These are phyloP conservation scores for Fistulina hepatica DNA, from an alignment of 1,284 basidiomycete species.

Conservation along the genomic window DNA sequence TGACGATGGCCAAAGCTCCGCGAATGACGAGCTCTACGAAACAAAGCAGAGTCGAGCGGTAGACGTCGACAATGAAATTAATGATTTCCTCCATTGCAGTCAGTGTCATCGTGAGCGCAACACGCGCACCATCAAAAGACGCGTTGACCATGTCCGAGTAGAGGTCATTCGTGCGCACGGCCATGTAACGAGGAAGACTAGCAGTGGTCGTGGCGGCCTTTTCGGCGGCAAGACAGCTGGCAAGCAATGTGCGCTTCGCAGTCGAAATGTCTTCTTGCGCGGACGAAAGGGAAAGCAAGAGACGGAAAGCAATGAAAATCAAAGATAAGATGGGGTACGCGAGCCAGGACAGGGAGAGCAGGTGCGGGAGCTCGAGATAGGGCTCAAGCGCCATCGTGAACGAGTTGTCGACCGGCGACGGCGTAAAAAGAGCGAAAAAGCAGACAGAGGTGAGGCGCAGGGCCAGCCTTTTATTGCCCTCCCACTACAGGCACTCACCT, in stretches of 20 bases:
- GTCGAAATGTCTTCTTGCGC: slow-evolving; percentile 56
- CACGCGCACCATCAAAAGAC: slow-evolving; percentile 67
- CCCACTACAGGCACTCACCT: too few relatives aligned
- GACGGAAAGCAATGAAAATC: slow-evolving; percentile 74
- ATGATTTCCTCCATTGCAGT: slow-evolving; percentile 80
- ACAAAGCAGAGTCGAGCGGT: slow-evolving; percentile 85
- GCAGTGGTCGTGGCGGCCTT: slow-evolving; percentile 72
- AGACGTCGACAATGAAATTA: slow-evolving; percentile 86
- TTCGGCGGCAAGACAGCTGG: slow-evolving; percentile 78
- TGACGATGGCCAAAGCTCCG: slow-evolving; percentile 71
- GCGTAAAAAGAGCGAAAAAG: too few relatives aligned
- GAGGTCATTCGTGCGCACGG: slow-evolving; percentile 72
- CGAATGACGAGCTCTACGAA: slow-evolving; percentile 84
- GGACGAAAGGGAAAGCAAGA: slow-evolving; percentile 62
- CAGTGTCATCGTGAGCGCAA: slow-evolving; percentile 59
- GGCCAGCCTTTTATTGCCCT: too few relatives aligned
- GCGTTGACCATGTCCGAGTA: slow-evolving; percentile 70
- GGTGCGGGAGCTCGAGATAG: slow-evolving; percentile 73
- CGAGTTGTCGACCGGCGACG: too few relatives aligned
- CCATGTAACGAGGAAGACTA: slow-evolving; percentile 80
- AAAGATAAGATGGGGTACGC: slow-evolving; percentile 80
- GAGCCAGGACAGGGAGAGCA: slow-evolving; percentile 77
- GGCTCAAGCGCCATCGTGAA: slow-evolving; percentile 44
- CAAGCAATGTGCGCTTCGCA: slow-evolving; percentile 62
- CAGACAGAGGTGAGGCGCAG: too few relatives aligned